Conservation (phyloP, 1,284 basidiomycete species). For the Testicularia cyperi region DNA sequence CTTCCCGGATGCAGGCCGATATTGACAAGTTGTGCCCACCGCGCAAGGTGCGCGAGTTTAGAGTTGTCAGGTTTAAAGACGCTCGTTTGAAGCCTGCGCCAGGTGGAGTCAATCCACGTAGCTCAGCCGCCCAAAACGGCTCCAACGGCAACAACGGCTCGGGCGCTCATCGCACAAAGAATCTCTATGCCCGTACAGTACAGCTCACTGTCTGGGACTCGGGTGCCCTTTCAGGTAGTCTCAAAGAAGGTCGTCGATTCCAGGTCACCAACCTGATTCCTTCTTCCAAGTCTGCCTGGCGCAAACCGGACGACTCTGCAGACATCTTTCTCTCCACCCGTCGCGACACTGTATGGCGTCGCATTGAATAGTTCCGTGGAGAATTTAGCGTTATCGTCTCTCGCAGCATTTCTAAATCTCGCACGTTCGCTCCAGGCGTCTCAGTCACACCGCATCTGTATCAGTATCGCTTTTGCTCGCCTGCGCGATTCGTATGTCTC, state of each 20-base stretch:
- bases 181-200: constrained; percentile 33
- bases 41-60: constrained; percentile 76
- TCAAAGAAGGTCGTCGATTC: constrained; percentile 18
- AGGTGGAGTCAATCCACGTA: no score
- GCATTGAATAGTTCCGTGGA: constrained; percentile 1
- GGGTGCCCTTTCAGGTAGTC: constrained; percentile 11
- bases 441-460: no score
- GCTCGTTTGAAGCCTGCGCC: constrained; percentile 59
- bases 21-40: constrained; percentile 71
- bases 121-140: neutral
- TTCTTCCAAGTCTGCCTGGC: constrained; percentile 69
- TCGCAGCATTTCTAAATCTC: no score
- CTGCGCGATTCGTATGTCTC: no score
- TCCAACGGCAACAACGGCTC: neutral
- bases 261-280: constrained; percentile 71
- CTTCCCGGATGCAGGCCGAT: constrained; percentile 1
- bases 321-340: constrained; percentile 71
- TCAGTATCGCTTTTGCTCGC: no score
- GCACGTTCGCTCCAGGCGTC: no score
- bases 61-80: constrained; percentile 76
- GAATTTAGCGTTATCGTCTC: no score
- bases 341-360: constrained; percentile 67
- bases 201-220: constrained; percentile 48
- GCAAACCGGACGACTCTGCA: constrained; percentile 64
- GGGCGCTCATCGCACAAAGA: constrained; percentile 3